These are phyloP conservation scores for Clarireedia homoeocarpa DNA, from an alignment of 2,329 filamentous ascomycete genomes.

Conservation along the genomic window DNA sequence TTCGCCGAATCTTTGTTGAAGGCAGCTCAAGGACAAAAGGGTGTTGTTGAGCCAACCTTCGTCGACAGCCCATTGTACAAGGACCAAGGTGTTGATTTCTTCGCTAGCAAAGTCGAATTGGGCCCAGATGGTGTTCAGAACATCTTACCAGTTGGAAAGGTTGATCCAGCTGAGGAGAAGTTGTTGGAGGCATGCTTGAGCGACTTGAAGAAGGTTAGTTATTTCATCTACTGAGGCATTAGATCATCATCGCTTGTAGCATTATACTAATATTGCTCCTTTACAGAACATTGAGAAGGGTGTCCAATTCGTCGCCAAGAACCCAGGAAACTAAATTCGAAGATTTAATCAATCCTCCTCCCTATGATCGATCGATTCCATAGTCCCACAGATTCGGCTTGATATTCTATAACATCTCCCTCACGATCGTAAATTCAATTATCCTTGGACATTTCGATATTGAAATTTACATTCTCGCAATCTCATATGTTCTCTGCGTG, in stretches of 20 bases:
- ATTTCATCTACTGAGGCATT: slow-evolving; percentile 15
- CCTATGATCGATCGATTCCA: background rate
- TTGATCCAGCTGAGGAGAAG: slow-evolving; percentile 81
- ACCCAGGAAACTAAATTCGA: slow-evolving; percentile 14
- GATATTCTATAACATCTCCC: background rate
- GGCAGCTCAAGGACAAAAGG: slow-evolving; percentile 87
- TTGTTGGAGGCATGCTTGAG: slow-evolving; percentile 77
- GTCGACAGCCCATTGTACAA: slow-evolving; percentile 97
- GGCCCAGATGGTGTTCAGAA: slow-evolving; percentile 94
- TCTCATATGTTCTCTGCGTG: background rate
- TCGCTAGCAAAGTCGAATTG: slow-evolving; percentile 90
- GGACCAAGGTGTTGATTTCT: slow-evolving; percentile 96
- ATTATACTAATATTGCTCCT: slow-evolving; percentile 83
- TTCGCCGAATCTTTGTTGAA: slow-evolving; percentile 87
- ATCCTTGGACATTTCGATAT: too few species aligned
- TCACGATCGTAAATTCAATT: background rate
- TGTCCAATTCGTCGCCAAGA: slow-evolving; percentile 58
- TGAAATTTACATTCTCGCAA: background rate
- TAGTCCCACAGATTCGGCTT: background rate
- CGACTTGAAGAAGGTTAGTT: slow-evolving; percentile 62
- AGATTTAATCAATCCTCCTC: background rate
- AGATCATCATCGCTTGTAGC: slow-evolving; percentile 70
- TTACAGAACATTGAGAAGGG: slow-evolving; percentile 94
- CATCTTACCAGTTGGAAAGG: slow-evolving; percentile 78
- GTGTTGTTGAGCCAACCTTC: slow-evolving; percentile 91